phyloP scores from a whole-genome alignment of 1,284 basidiomycete species.

The Moniliella sp. region DNA sequence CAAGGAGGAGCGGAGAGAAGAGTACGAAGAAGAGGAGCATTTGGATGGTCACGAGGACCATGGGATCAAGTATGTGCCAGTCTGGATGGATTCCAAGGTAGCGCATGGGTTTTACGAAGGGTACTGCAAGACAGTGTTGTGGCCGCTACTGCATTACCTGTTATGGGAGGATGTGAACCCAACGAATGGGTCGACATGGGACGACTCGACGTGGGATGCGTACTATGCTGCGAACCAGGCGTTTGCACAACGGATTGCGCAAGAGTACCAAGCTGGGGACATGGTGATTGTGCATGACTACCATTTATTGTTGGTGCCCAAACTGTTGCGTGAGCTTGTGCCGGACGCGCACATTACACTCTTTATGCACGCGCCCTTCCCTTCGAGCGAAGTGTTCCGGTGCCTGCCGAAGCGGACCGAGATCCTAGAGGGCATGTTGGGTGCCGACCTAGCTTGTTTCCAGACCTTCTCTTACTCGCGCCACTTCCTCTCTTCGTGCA shows the following conservation, averaged over 20 bases:
- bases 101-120: slow-evolving; percentile 76
- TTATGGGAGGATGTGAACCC: slow-evolving; percentile 73
- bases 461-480: slow-evolving; percentile 87
- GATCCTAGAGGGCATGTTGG: slow-evolving; percentile 91
- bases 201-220: slow-evolving; percentile 56
- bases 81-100: slow-evolving; percentile 72
- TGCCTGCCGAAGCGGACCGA: slow-evolving; percentile 69
- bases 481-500: slow-evolving; percentile 80
- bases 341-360: slow-evolving; percentile 60
- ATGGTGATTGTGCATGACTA: slow-evolving; percentile 44
- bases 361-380: slow-evolving; percentile 93
- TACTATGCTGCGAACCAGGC: slow-evolving; percentile 67
- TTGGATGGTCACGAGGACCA: slow-evolving; percentile 6
- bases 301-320: slow-evolving; percentile 72
- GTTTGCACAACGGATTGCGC: slow-evolving; percentile 57
- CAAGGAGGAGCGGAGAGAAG: too few species aligned
- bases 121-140: slow-evolving; percentile 85
- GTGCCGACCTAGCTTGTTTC: slow-evolving; percentile 86
- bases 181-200: not conserved
- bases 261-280: slow-evolving; percentile 64
- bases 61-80: slow-evolving; percentile 51
- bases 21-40: too few species aligned
- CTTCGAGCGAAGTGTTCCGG: slow-evolving; percentile 81
- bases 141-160: slow-evolving; percentile 95
- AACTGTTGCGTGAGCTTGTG: slow-evolving; percentile 55